These are phyloP conservation scores for Asterella californica DNA, from an alignment of 225 moss, liverwort and hornwort genomes.

Conservation along the genomic window DNA sequence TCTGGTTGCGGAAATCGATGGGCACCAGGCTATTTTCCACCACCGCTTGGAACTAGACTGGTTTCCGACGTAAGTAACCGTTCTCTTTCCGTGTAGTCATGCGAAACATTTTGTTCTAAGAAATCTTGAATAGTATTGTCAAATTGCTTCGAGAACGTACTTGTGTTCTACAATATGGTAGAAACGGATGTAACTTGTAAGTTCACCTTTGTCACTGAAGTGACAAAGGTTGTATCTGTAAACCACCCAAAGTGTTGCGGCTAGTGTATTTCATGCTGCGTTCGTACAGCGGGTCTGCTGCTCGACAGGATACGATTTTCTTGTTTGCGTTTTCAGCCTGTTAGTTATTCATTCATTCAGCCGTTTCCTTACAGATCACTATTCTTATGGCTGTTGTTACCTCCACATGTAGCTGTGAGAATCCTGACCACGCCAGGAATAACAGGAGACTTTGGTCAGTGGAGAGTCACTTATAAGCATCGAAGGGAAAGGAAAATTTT, in stretches of 20 bases:
- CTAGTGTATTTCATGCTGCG: no score
- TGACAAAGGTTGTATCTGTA: no score
- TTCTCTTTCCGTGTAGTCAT: neutral
- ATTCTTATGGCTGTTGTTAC: neutral
- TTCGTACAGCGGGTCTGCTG: neutral
- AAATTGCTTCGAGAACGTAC: no score
- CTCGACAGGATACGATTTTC: neutral
- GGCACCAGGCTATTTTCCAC: slow-evolving; percentile 68
- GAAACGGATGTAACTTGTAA: neutral
- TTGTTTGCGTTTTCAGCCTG: neutral
- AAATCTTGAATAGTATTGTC: neutral
- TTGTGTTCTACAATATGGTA: neutral
- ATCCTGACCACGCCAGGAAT: neutral
- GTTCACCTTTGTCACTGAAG: no score
- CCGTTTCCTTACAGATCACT: neutral
- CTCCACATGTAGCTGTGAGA: neutral
- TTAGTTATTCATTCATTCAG: neutral
- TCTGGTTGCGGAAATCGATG: slow-evolving; percentile 72
- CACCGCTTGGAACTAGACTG: slow-evolving; percentile 76
- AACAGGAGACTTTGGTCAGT: neutral
- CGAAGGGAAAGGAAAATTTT: neutral
- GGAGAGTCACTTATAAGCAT: neutral
- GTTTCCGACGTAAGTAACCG: slow-evolving; percentile 62
- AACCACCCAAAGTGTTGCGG: no score
- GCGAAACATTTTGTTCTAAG: neutral